These are phyloP conservation scores for Takashimella koratensis DNA, from an alignment of 1,284 basidiomycete genomes.

Conservation along the genomic window DNA sequence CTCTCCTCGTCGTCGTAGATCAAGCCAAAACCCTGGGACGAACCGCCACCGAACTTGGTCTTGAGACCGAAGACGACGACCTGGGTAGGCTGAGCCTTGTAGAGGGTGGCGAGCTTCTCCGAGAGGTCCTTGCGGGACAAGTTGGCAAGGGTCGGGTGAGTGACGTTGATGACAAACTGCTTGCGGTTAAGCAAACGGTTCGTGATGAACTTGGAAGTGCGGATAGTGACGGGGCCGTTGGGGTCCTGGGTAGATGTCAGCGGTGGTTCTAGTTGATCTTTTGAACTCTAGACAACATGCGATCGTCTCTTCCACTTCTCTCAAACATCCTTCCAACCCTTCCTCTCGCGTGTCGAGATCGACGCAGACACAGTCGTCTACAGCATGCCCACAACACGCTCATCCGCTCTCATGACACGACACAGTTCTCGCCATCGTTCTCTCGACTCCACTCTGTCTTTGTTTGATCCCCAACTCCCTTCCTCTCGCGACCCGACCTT, in stretches of 20 bases:
- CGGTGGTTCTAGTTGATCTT: not conserved
- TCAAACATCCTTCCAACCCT: not conserved
- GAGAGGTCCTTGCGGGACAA: constrained; percentile 89
- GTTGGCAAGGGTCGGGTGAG: constrained; percentile 93
- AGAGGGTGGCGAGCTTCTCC: constrained; percentile 79
- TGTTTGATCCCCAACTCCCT: too few relatives aligned
- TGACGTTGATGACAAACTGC: constrained; percentile 86
- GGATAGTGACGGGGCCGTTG: constrained; percentile 89
- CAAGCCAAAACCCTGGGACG: constrained; percentile 93
- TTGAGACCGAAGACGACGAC: constrained; percentile 63
- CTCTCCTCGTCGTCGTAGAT: constrained; percentile 96
- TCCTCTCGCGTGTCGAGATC: not conserved
- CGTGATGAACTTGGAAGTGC: constrained; percentile 99
- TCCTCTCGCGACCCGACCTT: too few relatives aligned
- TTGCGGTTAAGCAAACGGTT: constrained; percentile 93
- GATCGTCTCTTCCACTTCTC: not conserved
- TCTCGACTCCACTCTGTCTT: too few relatives aligned
- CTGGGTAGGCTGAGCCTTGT: constrained; percentile 62
- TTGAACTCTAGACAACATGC: too few relatives aligned
- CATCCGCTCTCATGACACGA: too few relatives aligned
- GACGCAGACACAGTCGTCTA: not conserved
- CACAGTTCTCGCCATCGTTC: too few relatives aligned
- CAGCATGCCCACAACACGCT: too few relatives aligned
- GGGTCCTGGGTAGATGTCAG: constrained; percentile 57
- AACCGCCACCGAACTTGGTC: constrained; percentile 98